These are phyloP conservation scores for Talaromyces verruculosus DNA, from an alignment of 2,329 filamentous ascomycete species.

Conservation along the genomic window DNA sequence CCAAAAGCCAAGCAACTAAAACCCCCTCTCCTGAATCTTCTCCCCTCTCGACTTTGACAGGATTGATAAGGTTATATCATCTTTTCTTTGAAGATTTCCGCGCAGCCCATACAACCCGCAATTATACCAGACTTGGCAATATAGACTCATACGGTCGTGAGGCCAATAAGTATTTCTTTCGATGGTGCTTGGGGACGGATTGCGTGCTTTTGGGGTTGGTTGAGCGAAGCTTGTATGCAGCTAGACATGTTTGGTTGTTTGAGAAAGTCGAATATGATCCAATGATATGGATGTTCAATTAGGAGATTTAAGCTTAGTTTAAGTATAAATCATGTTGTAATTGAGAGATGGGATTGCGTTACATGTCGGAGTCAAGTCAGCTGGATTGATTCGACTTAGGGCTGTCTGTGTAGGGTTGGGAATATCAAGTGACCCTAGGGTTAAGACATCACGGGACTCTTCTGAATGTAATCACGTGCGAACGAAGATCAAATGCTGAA, in stretches of 20 bases:
- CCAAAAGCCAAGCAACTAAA: neutral
- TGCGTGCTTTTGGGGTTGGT: neutral
- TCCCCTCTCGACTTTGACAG: neutral
- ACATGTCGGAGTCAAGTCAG: neutral
- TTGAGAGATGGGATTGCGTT: conserved; percentile 5
- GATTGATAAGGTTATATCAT: neutral
- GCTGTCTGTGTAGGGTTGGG: neutral
- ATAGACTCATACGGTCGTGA: neutral
- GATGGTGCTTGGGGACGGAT: neutral
- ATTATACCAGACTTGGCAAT: conserved; percentile 6
- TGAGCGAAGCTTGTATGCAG: conserved; percentile 7
- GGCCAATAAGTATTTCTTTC: neutral
- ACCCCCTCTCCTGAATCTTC: neutral
- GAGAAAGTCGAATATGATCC: neutral
- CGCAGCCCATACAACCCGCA: neutral
- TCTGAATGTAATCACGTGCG: neutral
- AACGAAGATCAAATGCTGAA: neutral
- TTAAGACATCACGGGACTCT: neutral
- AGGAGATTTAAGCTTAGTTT: neutral
- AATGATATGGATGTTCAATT: neutral
- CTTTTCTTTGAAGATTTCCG: neutral
- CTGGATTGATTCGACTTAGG: neutral
- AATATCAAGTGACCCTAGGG: neutral
- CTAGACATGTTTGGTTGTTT: neutral
- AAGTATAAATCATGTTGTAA: neutral